phyloP scores from a whole-genome alignment of 257 asterid species.

The Capsicum baccatum region DNA sequence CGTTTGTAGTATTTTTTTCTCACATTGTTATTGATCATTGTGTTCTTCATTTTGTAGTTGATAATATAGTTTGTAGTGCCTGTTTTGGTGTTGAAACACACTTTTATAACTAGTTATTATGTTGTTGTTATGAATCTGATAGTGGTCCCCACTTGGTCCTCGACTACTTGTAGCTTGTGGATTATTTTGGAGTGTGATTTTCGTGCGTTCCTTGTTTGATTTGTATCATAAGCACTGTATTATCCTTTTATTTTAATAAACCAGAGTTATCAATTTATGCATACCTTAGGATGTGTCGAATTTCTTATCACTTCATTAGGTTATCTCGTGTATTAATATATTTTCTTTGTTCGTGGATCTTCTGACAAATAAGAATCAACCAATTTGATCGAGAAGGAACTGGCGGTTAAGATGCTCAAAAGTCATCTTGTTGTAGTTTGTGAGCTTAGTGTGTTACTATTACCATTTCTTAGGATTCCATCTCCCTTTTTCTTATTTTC shows the following conservation, averaged over 20 bases:
- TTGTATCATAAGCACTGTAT: too few relatives aligned
- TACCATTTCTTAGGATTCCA: background rate
- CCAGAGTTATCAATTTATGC: background rate
- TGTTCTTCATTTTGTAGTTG: too few relatives aligned
- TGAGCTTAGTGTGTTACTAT: slow-evolving; percentile 29
- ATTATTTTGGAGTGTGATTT: too few relatives aligned
- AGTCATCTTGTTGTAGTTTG: slow-evolving; percentile 82
- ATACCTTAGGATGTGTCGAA: background rate
- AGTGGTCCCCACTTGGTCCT: too few relatives aligned
- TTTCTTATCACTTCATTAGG: background rate
- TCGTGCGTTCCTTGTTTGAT: too few relatives aligned
- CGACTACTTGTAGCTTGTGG: too few relatives aligned
- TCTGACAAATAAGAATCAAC: slow-evolving; percentile 59
- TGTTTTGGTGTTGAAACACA: too few relatives aligned
- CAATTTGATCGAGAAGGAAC: slow-evolving; percentile 56
- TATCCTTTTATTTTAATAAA: background rate
- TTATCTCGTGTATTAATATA: background rate
- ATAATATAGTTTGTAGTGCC: too few relatives aligned
- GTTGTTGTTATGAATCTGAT: too few relatives aligned
- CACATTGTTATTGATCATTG: too few relatives aligned
- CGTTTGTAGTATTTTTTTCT: too few relatives aligned
- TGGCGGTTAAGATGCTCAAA: slow-evolving; percentile 60
- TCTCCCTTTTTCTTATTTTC: background rate
- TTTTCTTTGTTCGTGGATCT: slow-evolving; percentile 48
- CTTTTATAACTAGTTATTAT: too few relatives aligned